phyloP scores from a whole-genome alignment of 805 yeast genomes.

The Teunomyces aglyptinius region DNA sequence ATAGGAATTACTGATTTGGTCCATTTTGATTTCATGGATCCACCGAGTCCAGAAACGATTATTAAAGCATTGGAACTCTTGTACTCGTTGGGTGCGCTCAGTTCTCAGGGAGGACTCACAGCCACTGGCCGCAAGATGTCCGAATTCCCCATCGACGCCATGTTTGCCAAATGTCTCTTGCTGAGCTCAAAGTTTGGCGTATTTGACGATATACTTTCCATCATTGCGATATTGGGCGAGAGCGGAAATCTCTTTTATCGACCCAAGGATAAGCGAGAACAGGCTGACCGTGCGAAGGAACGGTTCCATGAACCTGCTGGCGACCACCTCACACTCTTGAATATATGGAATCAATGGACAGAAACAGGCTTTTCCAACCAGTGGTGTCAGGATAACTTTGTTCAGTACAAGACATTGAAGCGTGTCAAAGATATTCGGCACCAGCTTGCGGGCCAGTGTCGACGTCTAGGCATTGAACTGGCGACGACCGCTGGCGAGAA shows the following conservation, averaged over 20 bases:
- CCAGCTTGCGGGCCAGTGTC: slow-evolving; percentile 65
- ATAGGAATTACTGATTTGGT: slow-evolving; percentile 82
- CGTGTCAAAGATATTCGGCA: slow-evolving; percentile 68
- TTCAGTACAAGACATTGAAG: slow-evolving; percentile 71
- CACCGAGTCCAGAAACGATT: slow-evolving; percentile 74
- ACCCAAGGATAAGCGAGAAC: slow-evolving; percentile 63
- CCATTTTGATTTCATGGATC: slow-evolving; percentile 86
- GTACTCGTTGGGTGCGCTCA: slow-evolving; percentile 86
- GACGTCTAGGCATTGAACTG: slow-evolving; percentile 44
- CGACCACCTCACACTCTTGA: slow-evolving; percentile 75
- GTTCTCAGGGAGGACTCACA: slow-evolving; percentile 75
- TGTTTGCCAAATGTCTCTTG: slow-evolving; percentile 73
- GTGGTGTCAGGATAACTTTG: slow-evolving; percentile 85
- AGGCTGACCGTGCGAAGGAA: slow-evolving; percentile 63
- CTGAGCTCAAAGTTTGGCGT: slow-evolving; percentile 61
- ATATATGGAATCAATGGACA: slow-evolving; percentile 76
- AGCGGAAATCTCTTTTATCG: slow-evolving; percentile 67
- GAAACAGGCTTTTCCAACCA: slow-evolving; percentile 61
- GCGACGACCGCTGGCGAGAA: slow-evolving; percentile 23
- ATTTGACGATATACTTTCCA: slow-evolving; percentile 63
- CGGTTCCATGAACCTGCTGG: slow-evolving; percentile 59
- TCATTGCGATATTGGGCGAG: slow-evolving; percentile 82
- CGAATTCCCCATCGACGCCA: slow-evolving; percentile 89
- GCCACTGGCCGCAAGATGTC: slow-evolving; percentile 81
- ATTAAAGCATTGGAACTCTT: slow-evolving; percentile 74